These are phyloP conservation scores for Margaritispora aquatica DNA, from an alignment of 495 filamentous ascomycete species.

Conservation along the genomic window DNA sequence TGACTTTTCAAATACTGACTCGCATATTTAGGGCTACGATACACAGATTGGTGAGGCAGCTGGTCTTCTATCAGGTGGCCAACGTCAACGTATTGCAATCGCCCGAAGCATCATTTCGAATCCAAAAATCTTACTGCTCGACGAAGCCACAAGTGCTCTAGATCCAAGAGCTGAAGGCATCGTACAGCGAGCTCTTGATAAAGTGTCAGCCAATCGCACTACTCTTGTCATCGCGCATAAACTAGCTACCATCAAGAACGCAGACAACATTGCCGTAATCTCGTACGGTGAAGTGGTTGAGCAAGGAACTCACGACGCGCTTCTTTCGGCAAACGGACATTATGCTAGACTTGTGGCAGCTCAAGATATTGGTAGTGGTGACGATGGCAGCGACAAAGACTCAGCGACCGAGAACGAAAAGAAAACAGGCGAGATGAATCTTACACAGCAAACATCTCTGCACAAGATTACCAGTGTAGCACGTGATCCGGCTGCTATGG, in stretches of 20 bases:
- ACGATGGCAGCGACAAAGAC: background rate
- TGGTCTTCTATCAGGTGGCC: constrained; percentile 41
- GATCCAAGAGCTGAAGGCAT: constrained; percentile 65
- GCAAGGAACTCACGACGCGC: constrained; percentile 43
- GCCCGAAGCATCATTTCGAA: constrained; percentile 64
- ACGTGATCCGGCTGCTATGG: background rate
- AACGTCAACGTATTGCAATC: constrained; percentile 57
- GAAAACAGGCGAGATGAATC: background rate
- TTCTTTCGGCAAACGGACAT: constrained; percentile 43
- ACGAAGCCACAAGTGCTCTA: constrained; percentile 69
- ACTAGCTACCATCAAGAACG: constrained; percentile 48
- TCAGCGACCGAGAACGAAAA: background rate
- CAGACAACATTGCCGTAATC: constrained; percentile 57
- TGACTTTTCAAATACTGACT: background rate
- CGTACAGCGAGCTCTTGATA: constrained; percentile 59
- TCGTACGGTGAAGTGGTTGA: constrained; percentile 48
- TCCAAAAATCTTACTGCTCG: constrained; percentile 62
- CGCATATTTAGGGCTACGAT: constrained; percentile 31
- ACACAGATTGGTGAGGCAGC: constrained; percentile 43
- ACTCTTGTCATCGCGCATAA: constrained; percentile 56
- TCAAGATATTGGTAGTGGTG: background rate
- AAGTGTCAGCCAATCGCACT: constrained; percentile 52
- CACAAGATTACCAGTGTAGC: background rate
- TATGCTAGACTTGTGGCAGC: background rate
- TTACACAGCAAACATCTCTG: background rate